Evolutionary conservation across 2,329 filamentous ascomycete species (phyloP), one percentile per base, ranked within the genome.

Genomic region (Aspergillus floridensis): DNA sequence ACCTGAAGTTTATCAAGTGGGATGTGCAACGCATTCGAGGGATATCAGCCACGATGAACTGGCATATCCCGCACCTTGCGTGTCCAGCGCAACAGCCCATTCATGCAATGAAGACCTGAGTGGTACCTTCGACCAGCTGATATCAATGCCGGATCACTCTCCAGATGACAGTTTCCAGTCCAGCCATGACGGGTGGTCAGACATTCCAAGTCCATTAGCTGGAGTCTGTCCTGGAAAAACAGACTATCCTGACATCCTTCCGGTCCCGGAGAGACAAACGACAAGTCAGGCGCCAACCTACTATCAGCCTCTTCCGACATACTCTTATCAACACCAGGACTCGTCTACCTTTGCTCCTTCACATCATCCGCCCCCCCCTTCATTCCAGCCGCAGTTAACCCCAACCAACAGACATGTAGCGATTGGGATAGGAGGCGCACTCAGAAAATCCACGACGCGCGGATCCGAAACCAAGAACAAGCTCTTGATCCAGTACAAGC

Each of bases 401-500:
- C 14, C 38, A 16, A 6, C 16, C 38, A 6, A 21, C 26, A 24
- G 47, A n/a, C 14, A 14, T 10, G 44, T 31, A 54, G 24, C 44
- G 21, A 3, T 47, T 12, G 38, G 22, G 8, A 53, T 59, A 26
- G 53, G 58, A 5, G 54, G 47, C 35, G 16, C 38, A 14, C 6
- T n/a, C 8, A 54, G 58, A 8, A 61, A 58, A 41, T 26, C 65
- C n/a, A 56, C 48, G 1, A 7, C 63, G 5, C 65, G 64, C 58
- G 61, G 59, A 44, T 66, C 26, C 12, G 65, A 72, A 11, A 49
- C 64, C 10, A 73, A 72, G 44, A 77, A 81, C 59, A 68, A 66
- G 3, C 75, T 78, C 51, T 65, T 81, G 4, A 70, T 81, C 10
- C 63, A 72, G 10, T 76, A 71, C 59, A 80, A 80, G 59, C 68